Base-by-base conservation (phyloP, 1,139 yeast species). In the Protomyces inouyei region DNA sequence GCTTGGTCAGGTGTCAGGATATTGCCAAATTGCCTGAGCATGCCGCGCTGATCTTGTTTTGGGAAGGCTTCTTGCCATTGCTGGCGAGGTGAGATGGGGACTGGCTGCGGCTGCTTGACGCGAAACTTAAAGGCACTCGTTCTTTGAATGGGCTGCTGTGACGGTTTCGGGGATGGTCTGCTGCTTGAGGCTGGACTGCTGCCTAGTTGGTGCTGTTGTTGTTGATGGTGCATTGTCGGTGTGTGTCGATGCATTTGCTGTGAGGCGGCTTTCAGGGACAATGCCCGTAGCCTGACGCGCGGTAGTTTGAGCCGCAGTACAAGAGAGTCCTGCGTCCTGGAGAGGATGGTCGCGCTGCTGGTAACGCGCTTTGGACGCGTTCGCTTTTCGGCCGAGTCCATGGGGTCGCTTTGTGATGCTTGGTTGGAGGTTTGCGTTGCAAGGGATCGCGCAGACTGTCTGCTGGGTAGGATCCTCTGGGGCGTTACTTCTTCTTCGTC, bases 21-120 rank as follows among this genome's bases (percentile, higher is more conserved):
- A 0, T 95, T 95, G 65, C 86, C 77, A 71, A 84, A 88, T 0
- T 93, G 93, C 52, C 69, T 72, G 55, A 69, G 71, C 69, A 81
- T 84, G 54, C 72, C 67, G 4, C 16, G 52, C 16, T 18, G 16
- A 21, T 46, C 37, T 10, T 23, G 25, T 16, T 28, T 36, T 12
- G 57, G 37, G 52, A 59, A 59, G 4, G 54, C 64, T 55, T 53
- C 46, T 38, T 35, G 35, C 45, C 54, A 55, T 35, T 54, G 59
- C 16, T 60, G 51, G 1, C 40, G 32, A 18, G 56, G 57, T 32
- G 53, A 38, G 28, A 51, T 51, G 25, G 57, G 38, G 5, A 35
- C 48, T 12, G 48, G 40, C 28, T 48, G 57, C n/a, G 63, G 63
- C 18, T 52, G 43, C 36, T 48, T 35, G 18, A 52, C 54, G 18